phyloP scores from a whole-genome alignment of 2,329 filamentous ascomycete species.

The Periconia macrospinosa region DNA sequence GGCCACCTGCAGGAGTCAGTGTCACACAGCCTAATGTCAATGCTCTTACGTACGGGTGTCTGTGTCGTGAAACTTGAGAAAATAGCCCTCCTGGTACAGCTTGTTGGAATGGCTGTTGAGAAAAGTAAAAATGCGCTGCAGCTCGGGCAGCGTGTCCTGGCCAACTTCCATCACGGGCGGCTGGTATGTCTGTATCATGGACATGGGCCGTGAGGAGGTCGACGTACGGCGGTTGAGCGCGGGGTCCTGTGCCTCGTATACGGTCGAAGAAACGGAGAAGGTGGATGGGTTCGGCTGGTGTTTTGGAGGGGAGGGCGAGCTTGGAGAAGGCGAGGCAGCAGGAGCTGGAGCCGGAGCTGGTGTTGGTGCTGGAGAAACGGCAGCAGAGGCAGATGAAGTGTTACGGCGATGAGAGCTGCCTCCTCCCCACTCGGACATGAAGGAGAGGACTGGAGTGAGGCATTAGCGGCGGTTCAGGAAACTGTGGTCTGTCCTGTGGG shows the following conservation, averaged over 20 bases:
- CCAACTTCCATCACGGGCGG: constrained; percentile 84
- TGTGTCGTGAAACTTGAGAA: constrained; percentile 93
- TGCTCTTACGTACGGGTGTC: constrained; percentile 73
- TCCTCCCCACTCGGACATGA: constrained; percentile 78
- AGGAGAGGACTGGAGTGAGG: constrained; percentile 70
- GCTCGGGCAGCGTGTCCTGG: constrained; percentile 84
- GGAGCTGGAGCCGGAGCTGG: too few relatives aligned
- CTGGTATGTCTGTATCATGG: constrained; percentile 83
- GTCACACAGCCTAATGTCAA: constrained; percentile 9
- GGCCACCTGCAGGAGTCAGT: constrained; percentile 66
- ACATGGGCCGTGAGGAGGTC: constrained; percentile 70
- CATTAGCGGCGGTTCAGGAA: not conserved
- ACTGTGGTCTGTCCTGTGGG: too few relatives aligned
- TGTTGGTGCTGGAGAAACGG: too few relatives aligned
- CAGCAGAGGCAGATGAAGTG: constrained; percentile 3
- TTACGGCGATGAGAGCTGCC: constrained; percentile 35
- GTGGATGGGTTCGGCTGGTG: constrained; percentile 19
- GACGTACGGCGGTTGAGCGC: constrained; percentile 51
- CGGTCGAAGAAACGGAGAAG: constrained; percentile 32
- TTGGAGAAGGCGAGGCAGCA: constrained; percentile 25
- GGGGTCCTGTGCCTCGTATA: constrained; percentile 38
- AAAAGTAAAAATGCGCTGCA: constrained; percentile 91
- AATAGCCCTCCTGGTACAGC: constrained; percentile 96
- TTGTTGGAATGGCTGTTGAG: constrained; percentile 96
- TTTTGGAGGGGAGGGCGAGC: constrained; percentile 31